Percentiles rank a stretch among this genome's conserved stretches.
Conservation (phyloP, 2,329 filamentous ascomycete species). For the Exophiala oligosperma region DNA sequence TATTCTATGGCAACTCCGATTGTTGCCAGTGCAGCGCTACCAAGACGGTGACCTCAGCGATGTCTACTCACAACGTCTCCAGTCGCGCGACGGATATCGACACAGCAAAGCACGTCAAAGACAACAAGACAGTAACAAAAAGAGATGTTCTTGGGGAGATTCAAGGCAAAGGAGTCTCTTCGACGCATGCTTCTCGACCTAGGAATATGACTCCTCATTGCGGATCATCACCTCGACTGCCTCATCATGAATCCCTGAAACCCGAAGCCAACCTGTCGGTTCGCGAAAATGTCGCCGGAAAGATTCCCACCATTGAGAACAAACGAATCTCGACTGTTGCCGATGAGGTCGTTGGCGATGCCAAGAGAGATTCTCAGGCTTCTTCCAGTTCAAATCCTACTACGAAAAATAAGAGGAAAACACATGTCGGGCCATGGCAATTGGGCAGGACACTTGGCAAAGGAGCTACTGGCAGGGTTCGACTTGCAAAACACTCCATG, state of each 20-base stretch:
- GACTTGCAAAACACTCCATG: conserved; percentile 75
- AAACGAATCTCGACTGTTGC: conserved; percentile 55
- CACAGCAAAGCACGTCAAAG: conserved; percentile 4
- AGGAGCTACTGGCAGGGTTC: conserved; percentile 84
- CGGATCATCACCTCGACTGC: conserved; percentile 20
- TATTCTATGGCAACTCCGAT: not conserved
- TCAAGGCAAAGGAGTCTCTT: conserved; percentile 21
- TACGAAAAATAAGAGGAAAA: conserved; percentile 58
- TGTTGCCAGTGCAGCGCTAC: not conserved
- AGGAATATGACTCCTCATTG: conserved; percentile 6
- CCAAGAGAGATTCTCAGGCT: conserved; percentile 45
- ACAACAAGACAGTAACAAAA: conserved; percentile 9
- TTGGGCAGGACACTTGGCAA: conserved; percentile 85
- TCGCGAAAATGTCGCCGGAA: conserved; percentile 11
- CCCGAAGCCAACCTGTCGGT: conserved; percentile 29
- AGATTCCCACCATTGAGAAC: conserved; percentile 39
- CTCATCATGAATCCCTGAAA: conserved; percentile 33
- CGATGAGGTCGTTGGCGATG: conserved; percentile 47
- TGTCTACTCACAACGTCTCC: conserved; percentile 15
- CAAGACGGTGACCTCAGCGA: conserved; percentile 6
- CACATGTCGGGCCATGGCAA: conserved; percentile 90
- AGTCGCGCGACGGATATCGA: not conserved
- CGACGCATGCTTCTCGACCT: conserved; percentile 1
- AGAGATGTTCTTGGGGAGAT: conserved; percentile 24
- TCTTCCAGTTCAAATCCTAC: conserved; percentile 34